Evolutionary conservation across 1,284 basidiomycete species (phyloP), one percentile per base, ranked within the genome.

Genomic region (Ustilago sp.): DNA sequence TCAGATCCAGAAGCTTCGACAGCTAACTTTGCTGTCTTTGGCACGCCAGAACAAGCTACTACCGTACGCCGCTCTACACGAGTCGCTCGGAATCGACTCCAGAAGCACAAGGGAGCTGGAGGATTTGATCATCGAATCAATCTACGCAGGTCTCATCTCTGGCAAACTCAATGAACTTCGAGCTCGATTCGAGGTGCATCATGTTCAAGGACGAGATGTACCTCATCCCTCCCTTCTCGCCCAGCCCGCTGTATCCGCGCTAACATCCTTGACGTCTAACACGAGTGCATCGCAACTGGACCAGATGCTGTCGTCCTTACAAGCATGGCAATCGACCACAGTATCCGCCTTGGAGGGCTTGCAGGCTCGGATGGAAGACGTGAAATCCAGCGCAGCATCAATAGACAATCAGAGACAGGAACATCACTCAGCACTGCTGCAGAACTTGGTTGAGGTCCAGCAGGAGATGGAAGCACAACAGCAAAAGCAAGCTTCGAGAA

Each of bases 71-170:
- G 35, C n/a, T 1, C 70, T 83, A 2, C 41, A 76, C 19, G 39
- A 45, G 17, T 51, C 68, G 1, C 60, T 83, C 39, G 75, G 65
- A 1, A 59, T 81, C 9, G 4, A 43, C 93, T 1, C 88, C 90
- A 55, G 88, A 91, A 72, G 90, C 89, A 55, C 60, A 1, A 62
- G 80, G 9, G 92, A 93, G 74, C 90, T 98, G 4, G 96, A 98
- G 86, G 95, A 98, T 86, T 90, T 97, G 74, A 93, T 98, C 85
- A 98, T 99, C 85, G 95, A 98, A 81, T 91, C 92, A 9, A 94
- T 98, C 84, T 98, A 98, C 86, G 90, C 93, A 43, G 92, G 93
- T 80, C 88, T 98, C 54, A 89, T 98, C 45, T 90, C 91, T 51
- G 95, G 94, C 12, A 94, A 93, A 81, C 91, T 99, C 56, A 93